Evolutionary conservation across 176 grass and related monocot species (phyloP).

Genomic region (Carex myosuroides): DNA sequence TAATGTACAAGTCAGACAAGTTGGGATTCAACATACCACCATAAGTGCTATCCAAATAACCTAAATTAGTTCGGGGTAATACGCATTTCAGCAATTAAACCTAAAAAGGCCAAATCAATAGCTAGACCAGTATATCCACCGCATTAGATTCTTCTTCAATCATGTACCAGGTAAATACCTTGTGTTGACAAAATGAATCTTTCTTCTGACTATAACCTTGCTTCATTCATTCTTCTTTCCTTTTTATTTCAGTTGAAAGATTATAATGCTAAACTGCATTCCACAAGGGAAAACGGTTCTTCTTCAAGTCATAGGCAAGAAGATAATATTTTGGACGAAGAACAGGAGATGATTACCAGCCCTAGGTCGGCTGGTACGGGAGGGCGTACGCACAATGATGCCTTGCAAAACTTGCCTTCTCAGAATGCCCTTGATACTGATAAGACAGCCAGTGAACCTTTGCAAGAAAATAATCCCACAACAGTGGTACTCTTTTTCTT

Average conservation of each 20-base stretch:
- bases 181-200: background rate
- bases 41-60: no score
- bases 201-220: background rate
- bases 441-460: background rate
- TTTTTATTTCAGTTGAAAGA: conserved; percentile 16
- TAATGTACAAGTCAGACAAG: no score
- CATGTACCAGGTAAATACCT: background rate
- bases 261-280: background rate
- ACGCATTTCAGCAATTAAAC: background rate
- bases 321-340: background rate
- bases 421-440: background rate
- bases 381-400: background rate
- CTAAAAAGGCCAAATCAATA: background rate
- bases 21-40: no score
- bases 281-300: background rate
- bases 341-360: background rate
- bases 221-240: background rate
- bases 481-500: background rate
- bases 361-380: background rate
- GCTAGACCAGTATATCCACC: background rate
- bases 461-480: background rate
- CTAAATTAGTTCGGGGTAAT: no score
- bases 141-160: background rate
- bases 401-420: background rate
- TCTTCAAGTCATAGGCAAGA: conserved; percentile 4